Evolutionary conservation across 2,329 filamentous ascomycete genomes (phyloP), one percentile per base, ranked within the genome.

Genomic region (Escovopsis weberi): DNA sequence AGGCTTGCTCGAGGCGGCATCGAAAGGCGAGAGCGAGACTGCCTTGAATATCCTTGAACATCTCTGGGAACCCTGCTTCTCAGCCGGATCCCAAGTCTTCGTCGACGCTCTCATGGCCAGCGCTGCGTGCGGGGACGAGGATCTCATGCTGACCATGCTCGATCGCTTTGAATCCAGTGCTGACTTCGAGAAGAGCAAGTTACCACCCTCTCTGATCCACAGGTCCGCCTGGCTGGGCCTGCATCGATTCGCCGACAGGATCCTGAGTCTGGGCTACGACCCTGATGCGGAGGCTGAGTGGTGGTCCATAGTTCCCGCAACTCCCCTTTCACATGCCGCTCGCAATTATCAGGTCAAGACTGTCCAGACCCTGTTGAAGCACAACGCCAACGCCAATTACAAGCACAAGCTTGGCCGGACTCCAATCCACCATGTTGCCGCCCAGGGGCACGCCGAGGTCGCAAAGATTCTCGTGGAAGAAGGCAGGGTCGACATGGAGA

Each of bases 1-100:
- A 26, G 45, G 45, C 32, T 4, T 47, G 6, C 45, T 47, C 33
- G 45, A 47, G 19, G 45, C 45, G 7, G 43, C 45, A 26, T 40
- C 40, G 9, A 45, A 43, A 15, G 45, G 45, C 19, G 40, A 47
- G 26, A 18, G 32, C 4, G 41, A 40, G 15, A 38, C 37, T 33
- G 43, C 45, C 11, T 34, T 18, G 7, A 3, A n/a, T 15, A 40
- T 47, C 4, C 36, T 45, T 2, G 26, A 45, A 32, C 8, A 4
- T 11, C 39, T 28, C 12, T 6, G 42, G 12, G 39, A 45, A 2
- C 18, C 38, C 12, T 36, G 38, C 6, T 43, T 45, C 26, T 28
- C 43, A 4, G 26, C 33, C 2, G 3, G 3, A 5, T 32, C 28
- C 28, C 8, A 32, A 32, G 8, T 32, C 8, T 33, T 45, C 18